These are phyloP conservation scores for Candida pseudoviswanathii DNA, from an alignment of 1,139 yeast genomes.

Conservation along the genomic window DNA sequence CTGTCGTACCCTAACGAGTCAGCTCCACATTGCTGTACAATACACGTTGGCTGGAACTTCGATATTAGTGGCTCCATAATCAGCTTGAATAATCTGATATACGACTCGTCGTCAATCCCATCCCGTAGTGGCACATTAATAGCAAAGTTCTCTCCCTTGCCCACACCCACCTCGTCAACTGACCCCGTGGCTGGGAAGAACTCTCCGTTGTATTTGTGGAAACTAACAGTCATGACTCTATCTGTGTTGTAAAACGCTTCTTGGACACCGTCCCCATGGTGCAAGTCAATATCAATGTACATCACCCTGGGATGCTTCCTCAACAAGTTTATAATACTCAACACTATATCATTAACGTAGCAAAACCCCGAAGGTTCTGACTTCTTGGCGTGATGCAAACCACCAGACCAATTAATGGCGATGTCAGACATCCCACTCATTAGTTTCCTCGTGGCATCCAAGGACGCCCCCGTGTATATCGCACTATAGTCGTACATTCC, in stretches of 20 bases:
- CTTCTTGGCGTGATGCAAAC: conserved; percentile 95
- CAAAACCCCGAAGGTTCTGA: conserved; percentile 95
- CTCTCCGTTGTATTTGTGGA: conserved; percentile 94
- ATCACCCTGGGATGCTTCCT: conserved; percentile 88
- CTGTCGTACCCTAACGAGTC: conserved; percentile 94
- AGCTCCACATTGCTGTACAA: conserved; percentile 96
- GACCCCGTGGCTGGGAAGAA: conserved; percentile 97
- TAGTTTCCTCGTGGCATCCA: conserved; percentile 89
- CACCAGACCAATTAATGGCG: conserved; percentile 98
- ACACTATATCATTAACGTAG: conserved; percentile 90
- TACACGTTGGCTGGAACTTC: conserved; percentile 84
- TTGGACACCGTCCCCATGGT: conserved; percentile 98
- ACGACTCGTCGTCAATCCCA: conserved; percentile 94
- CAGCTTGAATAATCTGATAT: conserved; percentile 74
- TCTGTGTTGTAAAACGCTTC: conserved; percentile 96
- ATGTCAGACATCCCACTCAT: conserved; percentile 87
- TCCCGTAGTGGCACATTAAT: conserved; percentile 93
- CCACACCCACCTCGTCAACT: conserved; percentile 82
- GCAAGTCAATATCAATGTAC: conserved; percentile 93
- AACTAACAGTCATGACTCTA: conserved; percentile 91
- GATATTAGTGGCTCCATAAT: conserved; percentile 86
- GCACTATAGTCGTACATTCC: conserved; percentile 89
- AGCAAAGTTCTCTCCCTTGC: conserved; percentile 82
- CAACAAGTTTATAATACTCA: conserved; percentile 79
- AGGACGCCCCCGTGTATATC: conserved; percentile 87